These are phyloP conservation scores for Heracleum sosnowskyi DNA, from an alignment of 129 eudicot species.

Conservation along the genomic window DNA sequence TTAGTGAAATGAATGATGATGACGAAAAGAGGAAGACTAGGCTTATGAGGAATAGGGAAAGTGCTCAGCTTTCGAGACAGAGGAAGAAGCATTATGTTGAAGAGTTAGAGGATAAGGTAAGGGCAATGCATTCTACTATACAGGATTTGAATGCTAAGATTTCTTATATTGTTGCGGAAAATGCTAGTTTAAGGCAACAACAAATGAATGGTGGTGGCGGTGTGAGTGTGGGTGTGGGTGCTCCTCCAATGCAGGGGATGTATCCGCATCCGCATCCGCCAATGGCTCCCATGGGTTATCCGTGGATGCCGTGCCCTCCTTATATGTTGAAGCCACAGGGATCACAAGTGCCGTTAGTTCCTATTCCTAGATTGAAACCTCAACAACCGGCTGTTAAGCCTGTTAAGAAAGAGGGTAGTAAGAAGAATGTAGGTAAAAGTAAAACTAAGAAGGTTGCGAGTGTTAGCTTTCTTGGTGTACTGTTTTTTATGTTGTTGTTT, in stretches of 20 bases:
- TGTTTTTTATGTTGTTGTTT: conserved; percentile 69
- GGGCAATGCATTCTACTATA: conserved; percentile 72
- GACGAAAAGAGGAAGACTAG: conserved; percentile 82
- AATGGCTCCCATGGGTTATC: conserved; percentile 70
- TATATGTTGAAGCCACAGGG: conserved; percentile 71
- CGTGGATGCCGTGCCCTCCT: conserved; percentile 86
- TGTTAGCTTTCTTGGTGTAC: conserved; percentile 71
- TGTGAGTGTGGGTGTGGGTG: conserved; percentile 22
- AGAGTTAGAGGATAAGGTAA: conserved; percentile 92
- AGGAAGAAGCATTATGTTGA: conserved; percentile 93
- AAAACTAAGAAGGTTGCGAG: conserved; percentile 78
- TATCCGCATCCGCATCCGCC: conserved; percentile 65
- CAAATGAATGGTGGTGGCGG: conserved; percentile 45
- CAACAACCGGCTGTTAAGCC: conserved; percentile 23
- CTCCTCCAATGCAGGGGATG: conserved; percentile 45
- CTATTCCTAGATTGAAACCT: conserved; percentile 79
- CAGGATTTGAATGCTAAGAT: conserved; percentile 73
- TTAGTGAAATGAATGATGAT: conserved; percentile 24
- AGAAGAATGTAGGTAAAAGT: conserved; percentile 51
- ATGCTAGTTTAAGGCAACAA: conserved; percentile 70
- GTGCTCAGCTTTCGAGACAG: conserved; percentile 88
- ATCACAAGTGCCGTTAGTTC: conserved; percentile 84
- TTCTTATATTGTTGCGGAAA: conserved; percentile 61
- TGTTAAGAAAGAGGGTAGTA: conserved; percentile 47
- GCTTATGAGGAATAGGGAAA: conserved; percentile 78